These are phyloP conservation scores for Entophlyctis helioformis DNA, from an alignment of 192 early-diverging fungal species.

Conservation along the genomic window DNA sequence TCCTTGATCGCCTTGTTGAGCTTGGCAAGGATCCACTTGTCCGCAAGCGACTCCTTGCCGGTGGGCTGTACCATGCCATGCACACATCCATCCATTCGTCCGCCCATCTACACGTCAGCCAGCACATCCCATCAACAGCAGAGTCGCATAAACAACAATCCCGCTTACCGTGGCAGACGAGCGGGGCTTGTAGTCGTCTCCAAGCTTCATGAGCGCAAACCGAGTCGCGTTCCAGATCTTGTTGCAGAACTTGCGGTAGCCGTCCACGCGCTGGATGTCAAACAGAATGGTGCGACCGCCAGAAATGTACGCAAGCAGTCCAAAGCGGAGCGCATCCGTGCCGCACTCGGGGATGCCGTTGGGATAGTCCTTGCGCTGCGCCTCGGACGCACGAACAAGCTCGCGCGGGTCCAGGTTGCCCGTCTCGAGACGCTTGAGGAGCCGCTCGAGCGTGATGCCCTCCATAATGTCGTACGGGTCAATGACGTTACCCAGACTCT, in stretches of 20 bases:
- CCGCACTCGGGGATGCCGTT: constrained; percentile 97
- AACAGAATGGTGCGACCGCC: constrained; percentile 82
- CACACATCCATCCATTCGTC: constrained; percentile 13
- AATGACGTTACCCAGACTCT: constrained; percentile 93
- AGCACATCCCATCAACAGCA: too few species aligned
- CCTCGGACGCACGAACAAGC: constrained; percentile 73
- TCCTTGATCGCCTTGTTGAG: constrained; percentile 73
- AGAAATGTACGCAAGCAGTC: constrained; percentile 34
- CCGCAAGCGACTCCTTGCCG: constrained; percentile 78
- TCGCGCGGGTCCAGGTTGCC: constrained; percentile 90
- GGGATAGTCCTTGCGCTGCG: constrained; percentile 81
- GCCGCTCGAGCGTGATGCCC: constrained; percentile 69
- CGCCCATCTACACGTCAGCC: constrained; percentile 8
- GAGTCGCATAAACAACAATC: too few species aligned
- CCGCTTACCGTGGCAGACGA: constrained; percentile 21
- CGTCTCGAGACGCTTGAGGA: constrained; percentile 62
- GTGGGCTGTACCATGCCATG: constrained; percentile 27
- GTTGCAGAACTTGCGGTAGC: constrained; percentile 99
- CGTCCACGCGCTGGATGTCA: constrained; percentile 90
- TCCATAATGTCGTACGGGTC: constrained; percentile 96
- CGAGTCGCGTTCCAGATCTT: constrained; percentile 98
- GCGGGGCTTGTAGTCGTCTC: constrained; percentile 69
- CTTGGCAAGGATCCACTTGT: constrained; percentile 86
- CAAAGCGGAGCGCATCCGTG: constrained; percentile 64
- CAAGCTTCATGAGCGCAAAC: constrained; percentile 92